Conservation (phyloP, 1,139 yeast genomes). For the Protomyces macrosporus region DNA sequence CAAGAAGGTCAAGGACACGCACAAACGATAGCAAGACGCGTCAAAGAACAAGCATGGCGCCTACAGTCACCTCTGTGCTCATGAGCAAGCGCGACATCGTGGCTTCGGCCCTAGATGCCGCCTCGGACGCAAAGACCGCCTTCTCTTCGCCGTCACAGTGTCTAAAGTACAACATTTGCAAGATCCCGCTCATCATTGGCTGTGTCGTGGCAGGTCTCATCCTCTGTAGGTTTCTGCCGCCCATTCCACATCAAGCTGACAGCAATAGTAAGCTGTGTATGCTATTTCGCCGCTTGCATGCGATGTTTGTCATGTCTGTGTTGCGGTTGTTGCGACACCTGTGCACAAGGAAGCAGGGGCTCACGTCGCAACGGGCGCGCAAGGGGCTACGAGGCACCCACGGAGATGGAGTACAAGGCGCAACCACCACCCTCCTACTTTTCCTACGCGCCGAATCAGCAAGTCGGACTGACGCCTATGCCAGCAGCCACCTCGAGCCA, state of each 20-base stretch:
- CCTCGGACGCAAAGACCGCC: background rate
- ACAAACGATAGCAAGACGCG: background rate
- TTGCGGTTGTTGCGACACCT: background rate
- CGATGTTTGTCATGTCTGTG: background rate
- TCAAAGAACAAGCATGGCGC: background rate
- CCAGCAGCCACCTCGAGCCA: background rate
- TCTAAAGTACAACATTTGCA: background rate
- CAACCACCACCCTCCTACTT: background rate
- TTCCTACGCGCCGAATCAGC: background rate
- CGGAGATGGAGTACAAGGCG: background rate
- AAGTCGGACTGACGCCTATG: background rate
- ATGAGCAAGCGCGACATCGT: background rate
- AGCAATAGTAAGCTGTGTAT: background rate
- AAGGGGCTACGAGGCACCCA: background rate
- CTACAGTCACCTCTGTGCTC: background rate
- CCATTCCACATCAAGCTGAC: background rate
- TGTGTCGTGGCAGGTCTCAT: background rate
- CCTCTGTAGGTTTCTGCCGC: background rate
- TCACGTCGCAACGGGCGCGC: background rate
- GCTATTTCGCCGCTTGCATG: background rate
- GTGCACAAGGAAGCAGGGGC: background rate
- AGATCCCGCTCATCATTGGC: background rate
- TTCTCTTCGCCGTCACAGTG: background rate
- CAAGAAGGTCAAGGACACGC: background rate
- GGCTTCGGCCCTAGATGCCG: background rate